Percentiles rank a stretch among this genome's conserved stretches.
These are phyloP conservation scores for Hypericum perforatum DNA, from an alignment of 345 rosid species.

Conservation along the genomic window DNA sequence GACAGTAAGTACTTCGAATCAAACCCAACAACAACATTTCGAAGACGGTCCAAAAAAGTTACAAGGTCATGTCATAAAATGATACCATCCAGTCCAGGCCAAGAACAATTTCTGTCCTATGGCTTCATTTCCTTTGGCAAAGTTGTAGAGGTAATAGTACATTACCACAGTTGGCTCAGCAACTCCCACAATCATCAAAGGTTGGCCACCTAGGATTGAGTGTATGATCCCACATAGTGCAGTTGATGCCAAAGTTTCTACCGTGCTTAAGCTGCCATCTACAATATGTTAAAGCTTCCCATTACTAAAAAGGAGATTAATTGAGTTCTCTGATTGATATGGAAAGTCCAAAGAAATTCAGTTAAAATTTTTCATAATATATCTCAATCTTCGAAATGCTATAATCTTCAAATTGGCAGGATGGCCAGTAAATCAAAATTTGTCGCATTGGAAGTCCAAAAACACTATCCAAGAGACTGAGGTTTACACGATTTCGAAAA, in stretches of 20 bases:
- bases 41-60: background rate
- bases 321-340: no score
- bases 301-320: no score
- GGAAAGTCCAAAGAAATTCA: no score
- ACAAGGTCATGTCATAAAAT: background rate
- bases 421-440: no score
- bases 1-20: background rate
- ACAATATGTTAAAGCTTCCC: background rate
- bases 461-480: no score
- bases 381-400: no score
- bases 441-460: no score
- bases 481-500: no score
- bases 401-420: no score
- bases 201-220: constrained; percentile 25
- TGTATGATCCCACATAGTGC: constrained; percentile 24
- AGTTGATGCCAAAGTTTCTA: constrained; percentile 24
- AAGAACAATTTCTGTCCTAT: constrained; percentile 24
- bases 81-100: constrained; percentile 26
- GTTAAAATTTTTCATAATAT: no score
- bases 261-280: constrained; percentile 23
- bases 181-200: constrained; percentile 24
- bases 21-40: background rate
- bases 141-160: constrained; percentile 26
- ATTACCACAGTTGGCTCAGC: constrained; percentile 29
- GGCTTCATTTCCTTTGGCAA: constrained; percentile 18